phyloP scores from a whole-genome alignment of 1,284 basidiomycete species.

The Schizopora paradoxa region DNA sequence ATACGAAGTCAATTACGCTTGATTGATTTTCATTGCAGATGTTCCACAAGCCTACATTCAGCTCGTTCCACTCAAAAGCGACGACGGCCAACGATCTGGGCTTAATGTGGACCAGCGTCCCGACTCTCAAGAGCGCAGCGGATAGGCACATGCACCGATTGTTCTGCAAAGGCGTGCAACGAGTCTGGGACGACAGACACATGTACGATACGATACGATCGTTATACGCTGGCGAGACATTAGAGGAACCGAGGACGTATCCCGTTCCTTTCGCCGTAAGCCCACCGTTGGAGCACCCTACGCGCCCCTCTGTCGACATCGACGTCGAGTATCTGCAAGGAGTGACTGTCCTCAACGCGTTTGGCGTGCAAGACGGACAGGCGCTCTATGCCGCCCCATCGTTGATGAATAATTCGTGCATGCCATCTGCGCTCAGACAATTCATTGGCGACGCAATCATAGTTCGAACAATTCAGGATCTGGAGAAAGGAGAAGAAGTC shows the following conservation, averaged over 20 bases:
- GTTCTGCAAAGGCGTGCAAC: background rate
- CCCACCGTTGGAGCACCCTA: background rate
- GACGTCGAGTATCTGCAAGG: conserved; percentile 10
- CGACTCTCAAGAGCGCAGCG: no score
- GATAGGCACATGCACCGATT: no score
- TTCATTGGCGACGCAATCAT: conserved; percentile 17
- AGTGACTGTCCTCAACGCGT: conserved; percentile 6
- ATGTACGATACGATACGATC: background rate
- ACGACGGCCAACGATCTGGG: background rate
- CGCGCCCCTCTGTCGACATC: background rate
- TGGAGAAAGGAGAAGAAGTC: conserved; percentile 15
- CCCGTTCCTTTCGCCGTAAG: background rate
- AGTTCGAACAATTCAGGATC: conserved; percentile 5
- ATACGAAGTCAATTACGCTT: no score
- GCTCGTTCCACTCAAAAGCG: background rate
- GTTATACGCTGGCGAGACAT: conserved; percentile 4
- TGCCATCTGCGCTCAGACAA: conserved; percentile 3
- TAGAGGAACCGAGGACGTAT: background rate
- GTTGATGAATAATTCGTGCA: conserved; percentile 16
- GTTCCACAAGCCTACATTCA: conserved; percentile 8
- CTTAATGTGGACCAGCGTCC: conserved; percentile 4
- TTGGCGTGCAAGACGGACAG: background rate
- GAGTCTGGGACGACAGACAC: conserved; percentile 7
- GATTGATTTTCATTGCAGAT: conserved; percentile 2
- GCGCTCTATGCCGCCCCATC: conserved; percentile 16